Base-by-base conservation (phyloP, 2,329 filamentous ascomycete species). In the Sporothrix pallida region DNA sequence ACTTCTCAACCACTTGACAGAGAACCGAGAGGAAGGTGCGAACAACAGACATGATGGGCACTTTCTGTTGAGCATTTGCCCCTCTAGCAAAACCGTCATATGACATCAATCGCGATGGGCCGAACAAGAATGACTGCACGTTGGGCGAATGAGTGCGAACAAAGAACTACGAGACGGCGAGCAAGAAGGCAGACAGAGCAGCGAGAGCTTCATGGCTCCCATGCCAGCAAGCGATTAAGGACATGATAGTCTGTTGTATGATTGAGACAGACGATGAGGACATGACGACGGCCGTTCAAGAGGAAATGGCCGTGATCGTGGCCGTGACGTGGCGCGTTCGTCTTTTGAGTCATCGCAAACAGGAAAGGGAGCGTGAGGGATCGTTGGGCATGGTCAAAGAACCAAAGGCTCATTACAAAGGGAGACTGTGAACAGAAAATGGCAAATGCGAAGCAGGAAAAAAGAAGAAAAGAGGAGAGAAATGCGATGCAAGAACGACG, bases 401-500 rank as follows among this genome's bases (percentile, higher is more conserved):
- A 5, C 31, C 31, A 37, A 37, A 37, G 31, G 31, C 31, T 37
- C 31, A 37, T 37, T 37, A 37, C 31, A 31, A 67, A 20, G n/a
- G 12, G 15, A 48, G 9, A 6, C 17, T 37, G 31, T 37, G 31
- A 37, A 37, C 31, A 37, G 31, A 17, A 26, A 13, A 58, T 5
- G 13, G 12, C n/a, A 9, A 13, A 48, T 12, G 56, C 2, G 46
- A 42, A 46, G 44, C 46, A 23, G 54, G 9, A 6, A 60, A 62
- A 63, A 67, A 23, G 56, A 71, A 76, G 73, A 70, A 73, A 72
- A 58, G 67, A 72, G 71, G 48, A 65, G 75, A 77, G 76, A 77
- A 76, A 72, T 54, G 26, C 12, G 8, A 20, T 20, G 67, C 48
- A 37, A 20, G 48, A 42, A 9, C 67, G 67, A 62, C 75, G 75